Evolutionary conservation across 164 flowering plant species (phyloP).

Genomic region (Aristolochia fimbriata): DNA sequence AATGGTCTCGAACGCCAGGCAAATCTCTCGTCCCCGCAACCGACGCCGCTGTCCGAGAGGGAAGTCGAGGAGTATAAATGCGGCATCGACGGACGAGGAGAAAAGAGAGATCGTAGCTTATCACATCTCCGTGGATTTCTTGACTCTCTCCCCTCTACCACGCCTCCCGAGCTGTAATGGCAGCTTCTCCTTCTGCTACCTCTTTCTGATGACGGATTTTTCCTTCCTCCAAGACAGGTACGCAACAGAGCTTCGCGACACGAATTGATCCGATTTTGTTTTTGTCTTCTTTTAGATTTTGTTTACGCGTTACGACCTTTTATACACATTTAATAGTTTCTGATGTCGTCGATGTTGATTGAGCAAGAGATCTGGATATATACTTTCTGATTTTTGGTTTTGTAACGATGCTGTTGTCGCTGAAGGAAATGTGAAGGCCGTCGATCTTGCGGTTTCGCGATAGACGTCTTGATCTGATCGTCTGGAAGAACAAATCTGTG

Average conservation of each 20-base stretch:
- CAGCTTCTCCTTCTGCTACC: conserved; percentile 1
- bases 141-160: background rate
- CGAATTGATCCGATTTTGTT: background rate
- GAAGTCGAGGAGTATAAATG: too few species aligned
- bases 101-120: background rate
- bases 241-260: background rate
- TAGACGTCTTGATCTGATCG: too few species aligned
- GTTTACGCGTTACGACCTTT: background rate
- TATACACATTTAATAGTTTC: background rate
- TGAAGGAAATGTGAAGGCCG: too few species aligned
- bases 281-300: background rate
- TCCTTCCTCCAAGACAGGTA: background rate
- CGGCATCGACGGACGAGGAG: background rate
- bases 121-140: background rate
- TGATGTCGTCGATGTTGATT: background rate
- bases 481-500: too few species aligned
- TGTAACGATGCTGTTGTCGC: too few species aligned
- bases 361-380: too few species aligned
- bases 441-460: too few species aligned
- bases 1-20: too few species aligned
- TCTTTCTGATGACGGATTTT: background rate
- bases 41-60: background rate
- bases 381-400: too few species aligned
- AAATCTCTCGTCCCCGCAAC: background rate
- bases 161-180: conserved; percentile 2